Conservation (phyloP, 2,329 filamentous ascomycete species). For the Aspergillus hiratsukae region DNA sequence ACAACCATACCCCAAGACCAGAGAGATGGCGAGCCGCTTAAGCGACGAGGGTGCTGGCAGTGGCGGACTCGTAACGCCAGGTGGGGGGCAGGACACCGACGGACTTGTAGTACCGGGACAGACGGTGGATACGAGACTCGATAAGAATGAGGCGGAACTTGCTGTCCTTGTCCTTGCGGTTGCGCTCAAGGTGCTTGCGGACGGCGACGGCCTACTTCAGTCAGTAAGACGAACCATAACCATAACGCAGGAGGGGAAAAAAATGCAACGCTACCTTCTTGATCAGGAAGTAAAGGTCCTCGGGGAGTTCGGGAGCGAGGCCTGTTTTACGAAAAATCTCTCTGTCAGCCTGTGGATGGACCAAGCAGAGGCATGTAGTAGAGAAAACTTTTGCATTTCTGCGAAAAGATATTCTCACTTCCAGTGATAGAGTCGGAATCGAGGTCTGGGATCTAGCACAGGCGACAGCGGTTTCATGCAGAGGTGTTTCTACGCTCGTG, state of each 20-base stretch:
- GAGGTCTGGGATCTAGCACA: not conserved
- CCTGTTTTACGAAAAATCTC: conserved; percentile 73
- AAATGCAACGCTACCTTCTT: conserved; percentile 71
- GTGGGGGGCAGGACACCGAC: conserved; percentile 78
- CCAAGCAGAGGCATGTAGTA: conserved; percentile 75
- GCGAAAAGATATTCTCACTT: conserved; percentile 15
- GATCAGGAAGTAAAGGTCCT: conserved; percentile 99
- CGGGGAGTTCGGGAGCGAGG: conserved; percentile 96
- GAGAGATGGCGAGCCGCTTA: conserved; percentile 47
- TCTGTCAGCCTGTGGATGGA: conserved; percentile 75
- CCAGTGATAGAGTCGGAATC: conserved; percentile 8
- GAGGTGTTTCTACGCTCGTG: not conserved
- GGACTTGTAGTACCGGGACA: conserved; percentile 99
- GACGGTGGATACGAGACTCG: conserved; percentile 99
- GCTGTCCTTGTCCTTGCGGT: conserved; percentile 99
- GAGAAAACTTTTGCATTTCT: conserved; percentile 26
- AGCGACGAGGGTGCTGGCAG: conserved; percentile 88
- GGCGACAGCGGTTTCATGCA: not conserved
- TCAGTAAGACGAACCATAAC: conserved; percentile 11
- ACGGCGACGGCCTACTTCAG: conserved; percentile 76
- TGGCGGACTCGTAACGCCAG: conserved; percentile 99
- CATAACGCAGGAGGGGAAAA: too few species aligned
- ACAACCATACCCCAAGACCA: conserved; percentile 1
- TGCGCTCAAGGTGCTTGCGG: conserved; percentile 99
- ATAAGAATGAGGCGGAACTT: conserved; percentile 99